Base-by-base conservation (phyloP, 768 basidiomycete genomes). In the Lactarius hengduanensis region DNA sequence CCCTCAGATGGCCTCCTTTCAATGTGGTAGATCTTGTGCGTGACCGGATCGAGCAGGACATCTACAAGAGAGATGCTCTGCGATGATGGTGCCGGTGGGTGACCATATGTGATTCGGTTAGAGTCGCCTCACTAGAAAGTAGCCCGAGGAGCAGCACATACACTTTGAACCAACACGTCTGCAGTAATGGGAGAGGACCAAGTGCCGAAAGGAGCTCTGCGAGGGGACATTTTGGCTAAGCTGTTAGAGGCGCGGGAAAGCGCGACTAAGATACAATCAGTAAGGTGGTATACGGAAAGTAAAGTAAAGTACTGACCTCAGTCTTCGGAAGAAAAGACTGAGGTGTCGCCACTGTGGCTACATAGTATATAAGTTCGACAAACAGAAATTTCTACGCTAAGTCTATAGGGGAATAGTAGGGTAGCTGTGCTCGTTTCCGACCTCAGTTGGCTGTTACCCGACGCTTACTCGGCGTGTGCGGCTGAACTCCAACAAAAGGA, bases 1-100 rank as follows among this genome's bases (percentile, higher is more conserved):
- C 75, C 80, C 55, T 86, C 84, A 5, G 77, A 80, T 1, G 90
- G 84, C 13, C 91, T 78, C 9, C 74, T 76, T 75, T 93, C 90
- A 38, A 85, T 72, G 72, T 85, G 83, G 70, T 86, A 89, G 54
- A 86, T 69, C 26, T 63, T 71, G 32, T 77, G 71, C 64, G 79
- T 80, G 20, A 79, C 69, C 1, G 80, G 76, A 73, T 91, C 87
- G 41, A 88, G 83, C 22, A 87, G 67, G 32, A 86, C 72, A 53
- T 85, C 85, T 15, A 70, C 61, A 56, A 81, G 68, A 8, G 59
- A 8, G 58, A 77, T 73, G 5, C 75, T 74, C 74, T 80, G 63
- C 11, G 3, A 38, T 10, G 22, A 20, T 11, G 13, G 6, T 11
- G 50, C 26, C 20, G n/a, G n/a, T 18, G 11, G 11, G 47, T 6